A percentile compares a stretch with the other conserved stretches of the same genome.
phyloP scores from a whole-genome alignment of 345 rosid species.

The Corchorus olitorius region DNA sequence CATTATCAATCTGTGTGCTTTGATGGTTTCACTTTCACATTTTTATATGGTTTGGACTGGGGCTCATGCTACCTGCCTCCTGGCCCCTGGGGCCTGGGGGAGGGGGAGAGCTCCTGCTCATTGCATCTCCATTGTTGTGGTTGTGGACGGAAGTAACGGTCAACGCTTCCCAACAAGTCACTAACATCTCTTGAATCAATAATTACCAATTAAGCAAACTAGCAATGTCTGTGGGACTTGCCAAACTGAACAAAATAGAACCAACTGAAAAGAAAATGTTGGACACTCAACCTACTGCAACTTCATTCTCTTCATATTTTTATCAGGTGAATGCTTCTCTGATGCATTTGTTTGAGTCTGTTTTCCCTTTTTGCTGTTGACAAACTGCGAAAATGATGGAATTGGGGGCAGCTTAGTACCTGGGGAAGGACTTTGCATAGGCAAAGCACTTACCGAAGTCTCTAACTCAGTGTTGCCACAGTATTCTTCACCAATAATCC shows the following conservation, averaged over 20 bases:
- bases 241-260: not conserved
- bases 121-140: too few relatives aligned
- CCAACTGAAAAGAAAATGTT: not conserved
- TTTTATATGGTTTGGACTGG: too few relatives aligned
- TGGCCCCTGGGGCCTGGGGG: too few relatives aligned
- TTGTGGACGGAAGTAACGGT: not conserved
- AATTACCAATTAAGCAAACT: not conserved
- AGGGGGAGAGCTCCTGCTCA: too few relatives aligned
- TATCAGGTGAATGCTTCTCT: conserved; percentile 37
- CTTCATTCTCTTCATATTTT: conserved; percentile 50
- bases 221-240: too few relatives aligned
- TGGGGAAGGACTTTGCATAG: conserved; percentile 23
- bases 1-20: too few relatives aligned
- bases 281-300: conserved; percentile 35
- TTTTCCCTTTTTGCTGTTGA: conserved; percentile 44
- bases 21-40: too few relatives aligned
- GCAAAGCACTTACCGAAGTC: conserved; percentile 17
- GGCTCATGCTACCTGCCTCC: too few relatives aligned
- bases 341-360: conserved; percentile 28
- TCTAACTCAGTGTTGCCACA: conserved; percentile 18
- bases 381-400: conserved; percentile 82
- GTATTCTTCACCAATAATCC: conserved; percentile 18
- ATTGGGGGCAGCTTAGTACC: conserved; percentile 47
- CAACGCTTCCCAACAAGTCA: not conserved
- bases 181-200: not conserved